phyloP scores from a whole-genome alignment of 441 rosid genomes.

The Populus hybrid region DNA sequence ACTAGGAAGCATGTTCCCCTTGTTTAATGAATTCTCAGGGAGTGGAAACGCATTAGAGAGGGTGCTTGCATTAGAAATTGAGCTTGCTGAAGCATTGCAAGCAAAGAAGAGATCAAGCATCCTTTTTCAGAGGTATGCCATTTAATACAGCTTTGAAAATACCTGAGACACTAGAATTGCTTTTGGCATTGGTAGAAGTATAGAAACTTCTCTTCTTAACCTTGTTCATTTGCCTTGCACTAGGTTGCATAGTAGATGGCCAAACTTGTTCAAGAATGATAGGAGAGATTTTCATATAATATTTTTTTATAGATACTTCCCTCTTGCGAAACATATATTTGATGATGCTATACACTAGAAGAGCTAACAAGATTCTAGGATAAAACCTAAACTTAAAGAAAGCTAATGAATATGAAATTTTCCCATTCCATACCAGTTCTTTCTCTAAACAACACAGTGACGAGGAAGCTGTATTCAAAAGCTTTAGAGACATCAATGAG shows the following conservation, averaged over 20 bases:
- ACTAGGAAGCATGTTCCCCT: slow-evolving; percentile 71
- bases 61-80: slow-evolving; percentile 90
- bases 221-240: not conserved
- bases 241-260: too few species aligned
- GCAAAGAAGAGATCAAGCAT: slow-evolving; percentile 61
- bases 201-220: not conserved
- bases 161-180: not conserved
- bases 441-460: slow-evolving; percentile 82
- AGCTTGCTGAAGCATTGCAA: slow-evolving; percentile 87
- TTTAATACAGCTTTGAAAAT: slow-evolving; percentile 11
- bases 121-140: slow-evolving; percentile 74
- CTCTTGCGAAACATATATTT: not conserved
- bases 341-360: not conserved
- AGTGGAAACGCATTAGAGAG: slow-evolving; percentile 78
- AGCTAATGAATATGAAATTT: slow-evolving; percentile 2
- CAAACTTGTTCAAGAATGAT: not conserved
- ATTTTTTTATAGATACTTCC: not conserved
- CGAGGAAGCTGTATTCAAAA: slow-evolving; percentile 86
- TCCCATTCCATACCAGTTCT: slow-evolving; percentile 49
- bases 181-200: not conserved
- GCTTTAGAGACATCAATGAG: slow-evolving; percentile 94
- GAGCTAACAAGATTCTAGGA: not conserved
- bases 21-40: slow-evolving; percentile 49
- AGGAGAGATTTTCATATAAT: not conserved
- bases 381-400: not conserved